Evolutionary conservation across 1,139 yeast genomes (phyloP).

Genomic region (Hyphopichia khmerensis): DNA sequence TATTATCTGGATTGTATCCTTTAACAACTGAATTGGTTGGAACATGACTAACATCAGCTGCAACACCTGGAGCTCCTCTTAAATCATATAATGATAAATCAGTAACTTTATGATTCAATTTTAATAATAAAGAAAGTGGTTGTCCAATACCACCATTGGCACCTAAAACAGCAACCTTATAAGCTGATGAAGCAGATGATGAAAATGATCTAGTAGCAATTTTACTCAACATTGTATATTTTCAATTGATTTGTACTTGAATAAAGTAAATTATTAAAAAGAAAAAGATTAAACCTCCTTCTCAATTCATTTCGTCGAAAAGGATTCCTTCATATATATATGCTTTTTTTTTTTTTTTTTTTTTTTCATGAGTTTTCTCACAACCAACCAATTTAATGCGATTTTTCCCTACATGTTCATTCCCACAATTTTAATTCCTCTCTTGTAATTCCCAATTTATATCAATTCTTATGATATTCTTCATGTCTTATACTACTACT

Average conservation of each 20-base stretch:
- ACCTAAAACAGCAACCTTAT: conserved; percentile 75
- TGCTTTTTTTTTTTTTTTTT: background rate
- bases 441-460: too few species aligned
- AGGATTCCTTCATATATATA: background rate
- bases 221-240: conserved; percentile 15
- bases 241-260: too few species aligned
- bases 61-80: conserved; percentile 89
- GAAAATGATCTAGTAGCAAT: conserved; percentile 68
- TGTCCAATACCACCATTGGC: conserved; percentile 94
- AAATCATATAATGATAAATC: conserved; percentile 85
- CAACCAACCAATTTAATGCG: background rate
- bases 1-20: conserved; percentile 65
- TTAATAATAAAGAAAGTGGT: conserved; percentile 82
- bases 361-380: background rate
- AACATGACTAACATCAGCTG: conserved; percentile 86
- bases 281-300: background rate
- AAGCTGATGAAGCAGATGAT: conserved; percentile 57
- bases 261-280: background rate
- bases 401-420: background rate
- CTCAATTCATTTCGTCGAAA: background rate
- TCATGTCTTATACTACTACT: too few species aligned
- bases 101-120: conserved; percentile 58
- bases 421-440: too few species aligned
- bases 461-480: too few species aligned
- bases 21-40: conserved; percentile 75